These are phyloP conservation scores for Kluyveromyces lactis DNA, from an alignment of 805 yeast genomes.

Conservation along the genomic window DNA sequence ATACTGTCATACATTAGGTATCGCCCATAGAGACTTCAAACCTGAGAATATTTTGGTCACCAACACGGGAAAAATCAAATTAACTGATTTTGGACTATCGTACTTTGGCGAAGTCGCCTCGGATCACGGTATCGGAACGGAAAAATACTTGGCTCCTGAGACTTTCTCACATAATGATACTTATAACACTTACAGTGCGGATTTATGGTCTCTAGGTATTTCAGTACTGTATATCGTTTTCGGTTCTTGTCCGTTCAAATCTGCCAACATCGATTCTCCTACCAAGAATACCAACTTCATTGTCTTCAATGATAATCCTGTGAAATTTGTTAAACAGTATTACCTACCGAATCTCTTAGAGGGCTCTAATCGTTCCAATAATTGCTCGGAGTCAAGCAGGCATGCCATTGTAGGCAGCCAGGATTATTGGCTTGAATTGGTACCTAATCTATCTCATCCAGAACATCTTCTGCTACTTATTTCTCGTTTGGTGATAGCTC, in stretches of 20 bases:
- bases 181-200: constrained; percentile 71
- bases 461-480: background rate
- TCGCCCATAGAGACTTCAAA: constrained; percentile 65
- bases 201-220: constrained; percentile 83
- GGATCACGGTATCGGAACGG: constrained; percentile 56
- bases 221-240: constrained; percentile 71
- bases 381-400: background rate
- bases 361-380: background rate
- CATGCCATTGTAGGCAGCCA: background rate
- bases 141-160: constrained; percentile 91
- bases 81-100: constrained; percentile 72
- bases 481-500: background rate
- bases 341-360: constrained; percentile 11
- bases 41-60: constrained; percentile 62
- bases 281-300: constrained; percentile 11
- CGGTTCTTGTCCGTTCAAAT: constrained; percentile 75
- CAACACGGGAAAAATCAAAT: constrained; percentile 43
- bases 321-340: constrained; percentile 17
- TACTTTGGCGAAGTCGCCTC: constrained; percentile 29
- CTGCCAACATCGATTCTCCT: constrained; percentile 47
- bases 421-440: background rate
- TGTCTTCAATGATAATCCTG: constrained; percentile 14
- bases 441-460: background rate
- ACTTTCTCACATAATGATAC: constrained; percentile 35
- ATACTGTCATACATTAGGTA: constrained; percentile 48